Evolutionary conservation across 441 rosid species (phyloP), one percentile per base, ranked within the genome.

Genomic region (Capsella rubella): DNA sequence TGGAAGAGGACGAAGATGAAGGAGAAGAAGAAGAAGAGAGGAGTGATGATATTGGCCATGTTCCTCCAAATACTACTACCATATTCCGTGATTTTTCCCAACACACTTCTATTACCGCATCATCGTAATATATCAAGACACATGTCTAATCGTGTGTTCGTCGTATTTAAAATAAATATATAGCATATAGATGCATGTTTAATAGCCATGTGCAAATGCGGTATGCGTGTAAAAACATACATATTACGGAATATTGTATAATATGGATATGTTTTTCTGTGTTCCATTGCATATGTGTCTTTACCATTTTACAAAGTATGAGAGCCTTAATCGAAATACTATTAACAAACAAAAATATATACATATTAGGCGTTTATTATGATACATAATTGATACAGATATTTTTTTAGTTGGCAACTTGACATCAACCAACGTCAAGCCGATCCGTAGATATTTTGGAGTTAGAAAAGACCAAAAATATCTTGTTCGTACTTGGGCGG

Each of bases 1-100:
- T 69, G 62, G 90, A 86, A 18, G 90, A 90, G 8, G 84, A 80
- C 8, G 82, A 72, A 25, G 77, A 72, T 9, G 84, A 75, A 52
- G 82, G 63, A 40, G 80, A 85, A 40, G 84, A 80, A 8, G 74
- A 72, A 7, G 84, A 75, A 52, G 82, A 50, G 8, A 27, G 0
- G 11, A 69, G 53, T 75, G 65, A 69, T 18, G 65, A 69, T 42
- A 58, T 34, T 5, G n/a, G 42, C 42, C n/a, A 16, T 12, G 8
- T 53, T 59, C 34, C 58, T 52, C 29, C 74, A 21, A 21, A 21
- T 34, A 7, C 37, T 45, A 53, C 35, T 29, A 47, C 66, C 46
- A 18, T 9, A 18, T 63, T 69, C 61, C 75, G 54, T 47, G 71
- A 46, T 71, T 63, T 64, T 56, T 28, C 52, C 39, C 71, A 64